These are phyloP conservation scores for Pseudocohnilembus persalinus DNA, from an alignment of 169 alveolate genomes.

Conservation along the genomic window DNA sequence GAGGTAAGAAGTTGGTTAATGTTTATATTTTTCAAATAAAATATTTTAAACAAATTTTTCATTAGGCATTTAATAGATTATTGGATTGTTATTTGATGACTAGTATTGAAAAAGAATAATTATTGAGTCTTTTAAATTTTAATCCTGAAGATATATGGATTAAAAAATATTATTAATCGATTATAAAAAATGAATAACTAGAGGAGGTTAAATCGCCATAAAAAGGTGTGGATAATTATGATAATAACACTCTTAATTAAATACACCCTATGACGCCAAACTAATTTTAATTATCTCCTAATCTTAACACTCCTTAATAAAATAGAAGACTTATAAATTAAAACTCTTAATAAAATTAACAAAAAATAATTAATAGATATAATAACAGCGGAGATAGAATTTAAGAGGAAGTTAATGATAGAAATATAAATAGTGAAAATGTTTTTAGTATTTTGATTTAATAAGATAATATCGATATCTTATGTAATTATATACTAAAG, in stretches of 20 bases:
- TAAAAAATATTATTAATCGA: conserved; percentile 73
- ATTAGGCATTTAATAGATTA: conserved; percentile 56
- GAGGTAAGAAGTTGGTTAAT: conserved; percentile 45
- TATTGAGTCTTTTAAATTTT: conserved; percentile 49
- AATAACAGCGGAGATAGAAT: too few relatives aligned
- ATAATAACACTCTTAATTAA: conserved; percentile 41
- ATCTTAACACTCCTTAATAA: neutral
- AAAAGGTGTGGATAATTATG: conserved; percentile 32
- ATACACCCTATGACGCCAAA: neutral
- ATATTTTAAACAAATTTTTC: conserved; percentile 31
- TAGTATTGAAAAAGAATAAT: conserved; percentile 58
- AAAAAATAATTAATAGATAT: too few relatives aligned
- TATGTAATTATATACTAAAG: conserved; percentile 4
- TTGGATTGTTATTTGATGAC: conserved; percentile 42
- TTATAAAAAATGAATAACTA: conserved; percentile 52
- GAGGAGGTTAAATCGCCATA: conserved; percentile 36
- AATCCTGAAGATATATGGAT: conserved; percentile 70
- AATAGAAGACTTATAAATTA: conserved; percentile 13
- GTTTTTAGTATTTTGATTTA: conserved; percentile 58
- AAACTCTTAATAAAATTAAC: neutral
- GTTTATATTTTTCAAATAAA: conserved; percentile 52
- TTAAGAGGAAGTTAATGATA: neutral
- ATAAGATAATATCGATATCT: conserved; percentile 66
- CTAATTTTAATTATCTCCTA: neutral
- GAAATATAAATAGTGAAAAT: conserved; percentile 14